Evolutionary conservation across 371 early-diverging fungal genomes (phyloP), one percentile per base, ranked within the genome.

Genomic region (Mortierella sp.): DNA sequence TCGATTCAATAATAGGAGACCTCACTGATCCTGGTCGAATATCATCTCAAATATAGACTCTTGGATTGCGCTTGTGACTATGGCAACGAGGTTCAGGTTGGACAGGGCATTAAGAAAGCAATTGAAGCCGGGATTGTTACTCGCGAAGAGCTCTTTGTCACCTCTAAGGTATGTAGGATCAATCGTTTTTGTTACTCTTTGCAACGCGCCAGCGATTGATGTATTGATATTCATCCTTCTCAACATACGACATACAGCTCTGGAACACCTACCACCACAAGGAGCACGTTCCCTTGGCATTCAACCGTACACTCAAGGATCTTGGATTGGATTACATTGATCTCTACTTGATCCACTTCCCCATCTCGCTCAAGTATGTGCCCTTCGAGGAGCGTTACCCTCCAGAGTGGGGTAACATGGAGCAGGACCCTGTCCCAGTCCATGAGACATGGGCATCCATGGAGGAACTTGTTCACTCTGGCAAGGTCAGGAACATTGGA

Each of bases 341-440:
- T 78, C 84, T 94, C 24, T 94, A 92, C 77, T 81, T 94, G 55
- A 88, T 94, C 43, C 95, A 95, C 70, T 94, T 90, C 87, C 93
- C 94, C 32, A 67, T 86, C 55, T 77, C 85, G 28, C 75, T 84
- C 80, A 83, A 77, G 69, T 83, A 65, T 48, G 81, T 85, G 5
- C 76, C 74, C 43, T 71, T 74, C 32, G 77, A 79, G 41, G 63
- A 58, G 45, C 72, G 69, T 9, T 70, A 80, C 58, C 77, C 83
- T 47, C 77, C 83, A 15, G 79, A 81, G 59, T 84, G 83, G 74
- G 76, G 63, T 43, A 83, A 85, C 66, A 73, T 72, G 22, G 83
- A 75, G 40, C 70, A 71, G 45, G 75, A 87, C 19, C 70, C 63
- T n/a, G 70, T 74, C 47, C 71, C 76, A 24, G 19, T 83, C 7